Conservation (phyloP, 139 green algal genomes). For the Diplosphaera chodatii region DNA sequence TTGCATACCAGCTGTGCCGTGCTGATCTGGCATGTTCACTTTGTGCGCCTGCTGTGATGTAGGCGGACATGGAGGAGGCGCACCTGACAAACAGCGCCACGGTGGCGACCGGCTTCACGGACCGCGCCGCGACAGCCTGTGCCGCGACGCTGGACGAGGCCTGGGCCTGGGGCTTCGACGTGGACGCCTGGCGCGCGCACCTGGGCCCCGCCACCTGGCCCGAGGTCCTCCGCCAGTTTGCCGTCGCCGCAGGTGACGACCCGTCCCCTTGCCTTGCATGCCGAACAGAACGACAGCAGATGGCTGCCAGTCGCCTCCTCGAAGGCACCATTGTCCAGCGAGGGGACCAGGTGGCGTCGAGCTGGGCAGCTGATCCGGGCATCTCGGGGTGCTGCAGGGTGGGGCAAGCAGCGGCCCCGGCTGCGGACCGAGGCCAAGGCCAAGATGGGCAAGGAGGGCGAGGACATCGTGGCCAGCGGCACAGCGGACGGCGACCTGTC, state of each 20-base stretch:
- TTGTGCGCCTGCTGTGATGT: conserved; percentile 8
- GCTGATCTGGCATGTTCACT: conserved; percentile 6
- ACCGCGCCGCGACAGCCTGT: conserved; percentile 39
- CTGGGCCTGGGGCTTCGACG: conserved; percentile 87
- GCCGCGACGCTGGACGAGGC: conserved; percentile 73
- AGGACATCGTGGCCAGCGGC: conserved; percentile 54
- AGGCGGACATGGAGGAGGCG: conserved; percentile 73
- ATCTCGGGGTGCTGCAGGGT: neutral
- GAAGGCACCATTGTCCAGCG: neutral
- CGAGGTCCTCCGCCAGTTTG: conserved; percentile 75
- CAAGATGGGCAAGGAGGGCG: conserved; percentile 55
- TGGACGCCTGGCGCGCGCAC: conserved; percentile 85
- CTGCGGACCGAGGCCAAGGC: conserved; percentile 23
- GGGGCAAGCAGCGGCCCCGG: conserved; percentile 16
- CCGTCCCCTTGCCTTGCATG: too few species aligned
- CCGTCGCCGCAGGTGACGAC: conserved; percentile 26
- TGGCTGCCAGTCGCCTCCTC: too few species aligned
- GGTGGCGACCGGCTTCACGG: conserved; percentile 37
- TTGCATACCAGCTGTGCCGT: conserved; percentile 10
- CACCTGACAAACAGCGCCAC: conserved; percentile 21
- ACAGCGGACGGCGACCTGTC: conserved; percentile 26
- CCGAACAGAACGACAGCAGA: too few species aligned
- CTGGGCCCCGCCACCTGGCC: conserved; percentile 84
- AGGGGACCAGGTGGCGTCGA: too few species aligned
- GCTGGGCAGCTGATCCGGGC: too few species aligned